Conservation (phyloP, 2,329 filamentous ascomycete species). For the Emericellopsis atlantica region DNA sequence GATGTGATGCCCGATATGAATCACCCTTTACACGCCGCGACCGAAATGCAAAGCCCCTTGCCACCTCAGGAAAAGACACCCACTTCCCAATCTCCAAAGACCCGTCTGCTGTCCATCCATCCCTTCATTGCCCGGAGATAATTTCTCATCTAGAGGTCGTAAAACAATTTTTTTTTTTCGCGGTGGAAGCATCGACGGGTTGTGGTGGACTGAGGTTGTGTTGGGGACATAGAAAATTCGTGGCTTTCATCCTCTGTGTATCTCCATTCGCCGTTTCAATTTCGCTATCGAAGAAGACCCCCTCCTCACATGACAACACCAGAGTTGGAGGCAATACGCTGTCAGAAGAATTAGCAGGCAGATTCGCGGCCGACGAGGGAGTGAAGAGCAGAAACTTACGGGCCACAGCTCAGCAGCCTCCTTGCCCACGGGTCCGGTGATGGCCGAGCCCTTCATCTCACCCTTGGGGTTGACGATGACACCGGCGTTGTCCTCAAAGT, state of each 20-base stretch:
- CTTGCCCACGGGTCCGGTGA: conserved; percentile 98
- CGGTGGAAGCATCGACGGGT: background rate
- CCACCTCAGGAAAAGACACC: background rate
- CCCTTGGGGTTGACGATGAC: conserved; percentile 99
- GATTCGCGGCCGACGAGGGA: background rate
- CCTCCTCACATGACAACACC: conserved; percentile 96
- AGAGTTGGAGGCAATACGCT: conserved; percentile 99
- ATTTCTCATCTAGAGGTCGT: conserved; percentile 9
- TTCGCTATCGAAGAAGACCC: conserved; percentile 6
- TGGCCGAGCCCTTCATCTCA: conserved; percentile 99
- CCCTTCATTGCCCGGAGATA: no score
- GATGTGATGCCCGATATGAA: conserved; percentile 39
- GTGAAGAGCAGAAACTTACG: conserved; percentile 40
- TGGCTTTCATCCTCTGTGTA: no score
- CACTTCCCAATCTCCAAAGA: background rate
- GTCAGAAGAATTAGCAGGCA: conserved; percentile 16
- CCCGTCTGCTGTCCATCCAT: no score
- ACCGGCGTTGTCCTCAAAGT: conserved; percentile 99
- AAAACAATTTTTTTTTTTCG: conserved; percentile 5
- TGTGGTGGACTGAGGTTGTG: background rate
- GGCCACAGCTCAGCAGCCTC: conserved; percentile 99
- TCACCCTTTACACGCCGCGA: conserved; percentile 39
- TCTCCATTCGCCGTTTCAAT: no score
- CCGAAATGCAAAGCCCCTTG: conserved; percentile 32
- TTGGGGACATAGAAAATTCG: background rate